Evolutionary conservation across 768 basidiomycete genomes (phyloP).

Genomic region (Calocybe gangraenosa): DNA sequence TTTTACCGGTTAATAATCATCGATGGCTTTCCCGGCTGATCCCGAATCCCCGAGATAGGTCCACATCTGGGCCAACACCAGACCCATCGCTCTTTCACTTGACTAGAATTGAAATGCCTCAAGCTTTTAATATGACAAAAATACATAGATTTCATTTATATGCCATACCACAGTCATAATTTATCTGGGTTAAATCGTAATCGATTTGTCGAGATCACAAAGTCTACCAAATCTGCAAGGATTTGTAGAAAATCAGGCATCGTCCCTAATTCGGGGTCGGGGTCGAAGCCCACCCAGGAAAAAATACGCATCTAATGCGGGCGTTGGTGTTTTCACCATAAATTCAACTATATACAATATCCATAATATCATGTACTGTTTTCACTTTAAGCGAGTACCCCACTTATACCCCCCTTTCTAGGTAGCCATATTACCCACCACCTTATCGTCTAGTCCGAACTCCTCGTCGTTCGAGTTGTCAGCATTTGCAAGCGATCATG

Average conservation of each 20-base stretch:
- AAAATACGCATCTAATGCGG: too few species aligned
- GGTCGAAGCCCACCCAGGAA: too few species aligned
- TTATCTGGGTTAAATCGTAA: not conserved
- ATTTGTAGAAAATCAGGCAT: conserved; percentile 13
- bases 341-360: too few species aligned
- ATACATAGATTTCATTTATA: not conserved
- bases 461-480: not conserved
- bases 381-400: not conserved
- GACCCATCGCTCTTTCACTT: too few species aligned
- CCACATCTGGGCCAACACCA: too few species aligned
- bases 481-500: not conserved
- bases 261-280: conserved; percentile 6
- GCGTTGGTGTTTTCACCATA: too few species aligned
- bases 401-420: not conserved
- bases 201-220: conserved; percentile 12
- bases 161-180: not conserved
- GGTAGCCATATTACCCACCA: not conserved
- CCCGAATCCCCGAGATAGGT: conserved; percentile 11
- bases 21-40: conserved; percentile 14
- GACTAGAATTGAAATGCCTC: too few species aligned
- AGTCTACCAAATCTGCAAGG: not conserved
- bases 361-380: too few species aligned
- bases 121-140: not conserved
- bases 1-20: conserved; percentile 13
- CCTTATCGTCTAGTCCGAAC: not conserved